Evolutionary conservation across 1,284 basidiomycete genomes (phyloP).

Genomic region (Irpex sp.): DNA sequence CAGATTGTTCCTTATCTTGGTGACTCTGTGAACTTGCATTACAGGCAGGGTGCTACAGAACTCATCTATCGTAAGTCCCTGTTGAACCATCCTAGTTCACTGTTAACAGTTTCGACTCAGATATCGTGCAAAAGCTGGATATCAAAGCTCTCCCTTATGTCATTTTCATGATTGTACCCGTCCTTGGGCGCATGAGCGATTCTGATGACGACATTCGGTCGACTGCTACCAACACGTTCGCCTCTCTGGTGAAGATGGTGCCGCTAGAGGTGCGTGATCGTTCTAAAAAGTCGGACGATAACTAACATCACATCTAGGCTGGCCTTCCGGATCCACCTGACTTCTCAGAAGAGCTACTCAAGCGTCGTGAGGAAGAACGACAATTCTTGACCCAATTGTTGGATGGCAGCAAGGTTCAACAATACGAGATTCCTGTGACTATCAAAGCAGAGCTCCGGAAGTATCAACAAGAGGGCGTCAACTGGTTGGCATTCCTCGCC

Average conservation of each 20-base stretch:
- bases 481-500: constrained; percentile 97
- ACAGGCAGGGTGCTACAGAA: constrained; percentile 90
- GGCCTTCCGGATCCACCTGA: constrained; percentile 94
- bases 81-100: constrained; percentile 14
- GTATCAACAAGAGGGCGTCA: constrained; percentile 98
- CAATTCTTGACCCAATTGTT: constrained; percentile 93
- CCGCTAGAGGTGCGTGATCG: constrained; percentile 79
- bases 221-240: constrained; percentile 95
- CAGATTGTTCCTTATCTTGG: constrained; percentile 82
- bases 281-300: not conserved
- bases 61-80: constrained; percentile 78
- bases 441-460: constrained; percentile 95
- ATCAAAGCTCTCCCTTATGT: constrained; percentile 96
- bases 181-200: constrained; percentile 98
- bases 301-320: constrained; percentile 47
- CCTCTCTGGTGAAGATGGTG: constrained; percentile 98
- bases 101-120: constrained; percentile 36
- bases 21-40: constrained; percentile 73
- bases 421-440: constrained; percentile 83
- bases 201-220: constrained; percentile 88
- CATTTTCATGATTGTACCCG: constrained; percentile 94
- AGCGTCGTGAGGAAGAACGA: constrained; percentile 84
- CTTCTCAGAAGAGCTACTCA: constrained; percentile 89
- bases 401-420: constrained; percentile 92
- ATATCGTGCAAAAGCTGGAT: constrained; percentile 89